Conservation (phyloP, 495 filamentous ascomycete species). For the Aspergillus bridgeri region DNA sequence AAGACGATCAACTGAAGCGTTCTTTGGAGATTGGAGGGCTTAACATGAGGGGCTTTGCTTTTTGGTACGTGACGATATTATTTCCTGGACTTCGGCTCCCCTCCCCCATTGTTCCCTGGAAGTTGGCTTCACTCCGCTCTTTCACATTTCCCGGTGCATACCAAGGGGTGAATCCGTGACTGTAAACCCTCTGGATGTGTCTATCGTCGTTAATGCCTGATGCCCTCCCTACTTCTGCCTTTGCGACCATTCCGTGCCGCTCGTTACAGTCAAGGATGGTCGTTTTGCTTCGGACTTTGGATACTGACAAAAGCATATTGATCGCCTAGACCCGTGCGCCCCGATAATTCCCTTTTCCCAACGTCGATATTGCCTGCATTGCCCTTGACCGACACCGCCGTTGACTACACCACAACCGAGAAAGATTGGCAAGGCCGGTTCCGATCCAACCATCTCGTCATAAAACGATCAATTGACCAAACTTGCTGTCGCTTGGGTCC, state of each 20-base stretch:
- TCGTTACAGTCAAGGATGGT: background rate
- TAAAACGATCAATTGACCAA: background rate
- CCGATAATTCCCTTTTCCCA: constrained; percentile 5
- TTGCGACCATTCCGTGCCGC: background rate
- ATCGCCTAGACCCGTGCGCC: background rate
- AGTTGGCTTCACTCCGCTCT: background rate
- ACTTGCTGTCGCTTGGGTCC: background rate
- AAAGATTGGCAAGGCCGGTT: constrained; percentile 28
- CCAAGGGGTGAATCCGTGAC: constrained; percentile 10
- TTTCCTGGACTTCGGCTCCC: background rate
- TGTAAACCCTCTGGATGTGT: constrained; percentile 11
- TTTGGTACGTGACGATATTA: constrained; percentile 5
- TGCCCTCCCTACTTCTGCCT: background rate
- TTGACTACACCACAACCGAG: constrained; percentile 4
- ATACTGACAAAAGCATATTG: background rate
- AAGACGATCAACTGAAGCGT: background rate
- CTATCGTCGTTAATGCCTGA: constrained; percentile 9
- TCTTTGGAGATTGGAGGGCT: background rate
- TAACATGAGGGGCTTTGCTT: constrained; percentile 9
- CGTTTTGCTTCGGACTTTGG: background rate
- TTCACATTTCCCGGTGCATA: background rate
- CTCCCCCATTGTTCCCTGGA: background rate
- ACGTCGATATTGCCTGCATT: background rate
- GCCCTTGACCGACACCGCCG: background rate
- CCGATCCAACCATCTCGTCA: constrained; percentile 17